phyloP scores from a whole-genome alignment of 768 basidiomycete genomes.

The Boletales sp. region DNA sequence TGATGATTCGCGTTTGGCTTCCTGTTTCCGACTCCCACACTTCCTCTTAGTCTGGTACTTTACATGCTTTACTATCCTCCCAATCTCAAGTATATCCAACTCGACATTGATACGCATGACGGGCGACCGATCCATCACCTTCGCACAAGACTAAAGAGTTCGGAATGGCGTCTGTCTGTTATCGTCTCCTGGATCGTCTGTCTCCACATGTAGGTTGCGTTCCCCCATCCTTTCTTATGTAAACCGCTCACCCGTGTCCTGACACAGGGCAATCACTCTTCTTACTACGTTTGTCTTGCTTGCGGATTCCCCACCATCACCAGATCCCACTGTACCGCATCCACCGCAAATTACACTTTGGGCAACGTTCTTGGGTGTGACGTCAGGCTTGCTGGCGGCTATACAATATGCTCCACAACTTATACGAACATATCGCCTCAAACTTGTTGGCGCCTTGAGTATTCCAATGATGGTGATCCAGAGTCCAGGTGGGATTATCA shows the following conservation, averaged over 20 bases:
- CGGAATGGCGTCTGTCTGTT: slow-evolving; percentile 78
- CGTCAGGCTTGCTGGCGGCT: slow-evolving; percentile 71
- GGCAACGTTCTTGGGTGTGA: slow-evolving; percentile 86
- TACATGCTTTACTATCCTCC: slow-evolving; percentile 91
- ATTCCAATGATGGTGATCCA: slow-evolving; percentile 97
- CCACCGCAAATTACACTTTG: slow-evolving; percentile 48
- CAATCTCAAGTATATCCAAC: slow-evolving; percentile 66
- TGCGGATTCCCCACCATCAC: slow-evolving; percentile 37
- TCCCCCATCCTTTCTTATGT: background rate
- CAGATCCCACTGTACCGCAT: slow-evolving; percentile 33
- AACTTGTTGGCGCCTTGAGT: slow-evolving; percentile 88
- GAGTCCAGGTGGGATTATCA: slow-evolving; percentile 83
- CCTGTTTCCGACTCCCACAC: background rate
- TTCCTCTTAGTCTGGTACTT: slow-evolving; percentile 65
- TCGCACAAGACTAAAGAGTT: slow-evolving; percentile 50
- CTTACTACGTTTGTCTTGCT: slow-evolving; percentile 65
- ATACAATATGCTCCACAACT: slow-evolving; percentile 91
- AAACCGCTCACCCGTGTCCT: background rate
- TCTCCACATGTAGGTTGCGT: slow-evolving; percentile 65
- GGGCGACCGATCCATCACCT: slow-evolving; percentile 38
- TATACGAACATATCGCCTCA: slow-evolving; percentile 67
- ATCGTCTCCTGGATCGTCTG: slow-evolving; percentile 66
- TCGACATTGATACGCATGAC: slow-evolving; percentile 41
- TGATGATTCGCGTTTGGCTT: slow-evolving; percentile 6
- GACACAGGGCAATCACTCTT: slow-evolving; percentile 38